Evolutionary conservation across 169 alveolate genomes (phyloP), one percentile per base, ranked within the genome.

Genomic region (Babesia sp.): DNA sequence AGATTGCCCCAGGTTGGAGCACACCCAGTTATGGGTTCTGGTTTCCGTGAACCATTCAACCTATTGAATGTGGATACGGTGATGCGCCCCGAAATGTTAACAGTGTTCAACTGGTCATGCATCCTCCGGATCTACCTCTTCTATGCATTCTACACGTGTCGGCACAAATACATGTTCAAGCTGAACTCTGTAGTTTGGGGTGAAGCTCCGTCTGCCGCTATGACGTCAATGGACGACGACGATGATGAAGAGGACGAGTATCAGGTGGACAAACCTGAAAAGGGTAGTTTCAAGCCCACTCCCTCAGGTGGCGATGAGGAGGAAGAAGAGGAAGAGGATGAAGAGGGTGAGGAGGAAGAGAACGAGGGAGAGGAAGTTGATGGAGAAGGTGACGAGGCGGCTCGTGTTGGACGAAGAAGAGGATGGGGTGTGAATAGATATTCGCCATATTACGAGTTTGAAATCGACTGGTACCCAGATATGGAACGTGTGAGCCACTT

Each of bases 401-500:
- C 4, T 14, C 44, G 56, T 1, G 6, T 39, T 16, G 57, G 58
- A 1, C 24, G 71, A 1, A 42, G 84, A 39, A 39, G 84, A n/a
- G 84, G 84, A 12, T 63, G 59, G 71, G 84, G 84, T 18, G 6
- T 36, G 48, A 63, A 74, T 36, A 64, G 84, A 0, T 74, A 74
- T 29, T 63, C 70, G n/a, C 84, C 84, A 2, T 64, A 74, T 34
- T 74, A 74, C 33, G 84, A 74, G 16, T 74, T 74, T 50, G 75
- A 61, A 36, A 5, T 74, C 18, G 77, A 74, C 45, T 74, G 84
- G 84, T 53, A 48, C 71, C 84, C 84, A 11, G 84, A 74, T 54
- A 33, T 1, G 36, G 77, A 50, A 7, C 4, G 68, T 5, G 41
- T 74, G 9, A 63, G 53, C 41, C 58, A 39, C 24, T 45, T 74